A percentile compares a stretch with the other conserved stretches of the same genome.
phyloP scores from a whole-genome alignment of 257 asterid species.

The Solanum neorickii region DNA sequence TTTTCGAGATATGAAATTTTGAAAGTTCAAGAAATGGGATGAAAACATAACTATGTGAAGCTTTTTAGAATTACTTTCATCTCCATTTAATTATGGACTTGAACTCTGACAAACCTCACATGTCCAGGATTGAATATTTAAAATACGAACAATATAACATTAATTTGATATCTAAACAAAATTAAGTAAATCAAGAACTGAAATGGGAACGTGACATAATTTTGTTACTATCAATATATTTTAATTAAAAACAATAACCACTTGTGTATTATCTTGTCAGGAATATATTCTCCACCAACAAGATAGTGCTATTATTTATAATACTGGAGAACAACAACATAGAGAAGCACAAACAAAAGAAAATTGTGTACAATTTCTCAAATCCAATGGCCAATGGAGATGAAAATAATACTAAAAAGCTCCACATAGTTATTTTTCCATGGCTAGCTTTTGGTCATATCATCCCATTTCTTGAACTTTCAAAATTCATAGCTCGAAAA shows the following conservation, averaged over 20 bases:
- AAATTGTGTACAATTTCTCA: conserved; percentile 14
- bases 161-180: too few species aligned
- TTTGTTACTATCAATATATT: neutral
- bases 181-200: neutral
- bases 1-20: conserved; percentile 26
- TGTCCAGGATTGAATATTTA: too few species aligned
- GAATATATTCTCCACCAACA: neutral
- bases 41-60: conserved; percentile 49
- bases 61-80: conserved; percentile 59
- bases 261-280: neutral
- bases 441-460: conserved; percentile 73
- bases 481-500: conserved; percentile 35
- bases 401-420: conserved; percentile 58
- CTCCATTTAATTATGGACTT: conserved; percentile 9
- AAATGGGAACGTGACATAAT: neutral
- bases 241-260: neutral
- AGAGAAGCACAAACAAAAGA: neutral
- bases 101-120: neutral
- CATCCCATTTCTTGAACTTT: conserved; percentile 35
- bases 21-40: conserved; percentile 34
- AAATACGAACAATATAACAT: too few species aligned
- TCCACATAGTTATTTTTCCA: conserved; percentile 48
- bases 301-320: neutral
- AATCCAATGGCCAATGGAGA: conserved; percentile 20
- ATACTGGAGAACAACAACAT: neutral